Base-by-base conservation (phyloP, 164 flowering plant species). In the Kingdonia uniflora region DNA sequence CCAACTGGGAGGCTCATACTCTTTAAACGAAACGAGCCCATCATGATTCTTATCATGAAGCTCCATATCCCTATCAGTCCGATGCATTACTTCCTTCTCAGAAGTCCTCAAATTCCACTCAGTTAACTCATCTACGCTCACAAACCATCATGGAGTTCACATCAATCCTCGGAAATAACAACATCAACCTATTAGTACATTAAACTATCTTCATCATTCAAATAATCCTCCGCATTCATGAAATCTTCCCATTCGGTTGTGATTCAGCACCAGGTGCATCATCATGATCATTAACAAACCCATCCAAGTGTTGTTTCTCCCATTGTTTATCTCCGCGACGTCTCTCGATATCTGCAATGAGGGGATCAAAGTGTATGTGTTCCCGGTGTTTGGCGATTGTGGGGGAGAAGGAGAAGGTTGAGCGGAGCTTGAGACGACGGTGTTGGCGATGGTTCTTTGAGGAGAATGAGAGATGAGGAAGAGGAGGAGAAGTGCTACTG, bases 201-300 rank as follows among this genome's bases (percentile, higher is more conserved):
- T 92, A 67, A 88, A 92, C 65, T 70, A 16, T 82, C 86, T 69
- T 86, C 89, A 52, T 82, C 95, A 54, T 92, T 92, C 63, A 91
- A 24, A 46, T 80, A 91, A 65, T 91, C 98, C 70, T 91, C 98
- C 15, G 87, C 98, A 40, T 85, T 60, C 79, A 81, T 76, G 61
- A 80, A 86, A 47, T 88, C 95, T 67, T 84, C 95, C 99, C 96
- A 88, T 71, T 88, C 96, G 94, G 95, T 77, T 85, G 90, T 6
- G 80, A 37, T 67, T 84, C 69, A 13, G 43, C 58, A 14, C 45
- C 74, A 0, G 71, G 69, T 2, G 71, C 69, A 14, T 37, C 59
- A 0, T 33, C 19, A 33, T 45, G 21, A 4, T 49, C 65, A 20
- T 60, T 56, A 38, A 58, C 74, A 19, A 58, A 6, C 14, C 74